Conservation (phyloP, 306 rosid species). For the Trichosanthes cucumerina region DNA sequence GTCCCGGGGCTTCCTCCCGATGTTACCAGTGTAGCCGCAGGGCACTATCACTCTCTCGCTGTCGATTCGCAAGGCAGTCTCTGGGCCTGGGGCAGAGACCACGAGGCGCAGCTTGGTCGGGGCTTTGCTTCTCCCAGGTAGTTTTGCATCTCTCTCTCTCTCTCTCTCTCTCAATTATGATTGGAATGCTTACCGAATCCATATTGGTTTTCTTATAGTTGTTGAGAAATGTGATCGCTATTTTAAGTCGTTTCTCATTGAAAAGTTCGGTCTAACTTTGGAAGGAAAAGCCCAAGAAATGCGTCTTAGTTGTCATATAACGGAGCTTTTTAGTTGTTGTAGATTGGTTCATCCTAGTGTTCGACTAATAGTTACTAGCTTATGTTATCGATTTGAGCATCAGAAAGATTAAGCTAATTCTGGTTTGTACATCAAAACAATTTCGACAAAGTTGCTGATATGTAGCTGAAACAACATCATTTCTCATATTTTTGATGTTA, state of each 20-base stretch:
- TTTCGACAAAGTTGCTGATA: neutral
- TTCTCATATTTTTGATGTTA: neutral
- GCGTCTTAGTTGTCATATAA: neutral
- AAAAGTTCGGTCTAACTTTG: neutral
- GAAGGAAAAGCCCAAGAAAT: neutral
- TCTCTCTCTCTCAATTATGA: neutral
- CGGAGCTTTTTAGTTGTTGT: neutral
- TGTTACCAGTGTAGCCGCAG: constrained; percentile 41
- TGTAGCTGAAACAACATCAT: neutral
- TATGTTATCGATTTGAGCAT: neutral
- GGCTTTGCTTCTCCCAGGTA: constrained; percentile 47
- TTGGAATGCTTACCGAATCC: neutral
- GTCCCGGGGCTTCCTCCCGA: constrained; percentile 51
- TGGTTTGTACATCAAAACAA: neutral
- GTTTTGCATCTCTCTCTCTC: neutral
- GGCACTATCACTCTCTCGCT: constrained; percentile 87
- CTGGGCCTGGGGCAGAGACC: constrained; percentile 93
- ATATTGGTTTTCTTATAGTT: neutral
- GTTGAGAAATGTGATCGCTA: neutral
- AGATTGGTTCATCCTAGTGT: neutral
- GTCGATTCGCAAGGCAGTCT: constrained; percentile 44
- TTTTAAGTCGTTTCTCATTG: neutral
- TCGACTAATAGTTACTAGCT: neutral
- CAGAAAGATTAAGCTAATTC: neutral
- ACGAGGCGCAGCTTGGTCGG: constrained; percentile 78